phyloP scores from a whole-genome alignment of 352 stramenopile species.

The Phytophthora quininea region DNA sequence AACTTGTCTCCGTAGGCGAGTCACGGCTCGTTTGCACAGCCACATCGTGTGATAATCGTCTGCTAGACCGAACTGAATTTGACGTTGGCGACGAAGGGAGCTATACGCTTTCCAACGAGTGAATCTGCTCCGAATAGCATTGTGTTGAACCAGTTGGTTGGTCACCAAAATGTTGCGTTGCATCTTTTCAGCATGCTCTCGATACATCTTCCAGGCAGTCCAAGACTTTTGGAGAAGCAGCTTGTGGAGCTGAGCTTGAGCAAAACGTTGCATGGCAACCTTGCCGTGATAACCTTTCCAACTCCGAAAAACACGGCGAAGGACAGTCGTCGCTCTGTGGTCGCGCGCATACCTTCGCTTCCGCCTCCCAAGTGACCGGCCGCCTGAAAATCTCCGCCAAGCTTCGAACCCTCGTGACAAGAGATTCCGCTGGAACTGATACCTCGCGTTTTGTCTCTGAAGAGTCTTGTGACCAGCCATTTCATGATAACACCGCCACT shows the following conservation, averaged over 20 bases:
- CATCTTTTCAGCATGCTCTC: slow-evolving; percentile 31
- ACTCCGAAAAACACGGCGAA: slow-evolving; percentile 11
- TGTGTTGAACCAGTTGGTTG: slow-evolving; percentile 29
- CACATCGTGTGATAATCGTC: slow-evolving; percentile 16
- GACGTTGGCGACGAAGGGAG: slow-evolving; percentile 4
- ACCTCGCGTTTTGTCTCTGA: slow-evolving; percentile 8
- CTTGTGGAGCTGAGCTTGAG: slow-evolving; percentile 12
- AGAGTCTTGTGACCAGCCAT: slow-evolving; percentile 12
- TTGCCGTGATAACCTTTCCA: slow-evolving; percentile 30
- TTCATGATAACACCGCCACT: slow-evolving; percentile 15
- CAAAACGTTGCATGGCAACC: slow-evolving; percentile 25
- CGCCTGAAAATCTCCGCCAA: slow-evolving; percentile 12
- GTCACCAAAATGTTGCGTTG: slow-evolving; percentile 34
- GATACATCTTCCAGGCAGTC: slow-evolving; percentile 23
- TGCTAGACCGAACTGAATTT: slow-evolving; percentile 5
- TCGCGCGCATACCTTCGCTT: slow-evolving; percentile 2
- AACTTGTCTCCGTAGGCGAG: slow-evolving; percentile 7
- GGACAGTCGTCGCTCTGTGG: slow-evolving; percentile 4
- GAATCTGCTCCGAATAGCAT: slow-evolving; percentile 32
- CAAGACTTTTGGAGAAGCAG: slow-evolving; percentile 26
- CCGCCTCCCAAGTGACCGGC: neutral
- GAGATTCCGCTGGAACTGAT: slow-evolving; percentile 12
- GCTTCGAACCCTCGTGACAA: slow-evolving; percentile 14
- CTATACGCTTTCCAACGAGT: slow-evolving; percentile 32
- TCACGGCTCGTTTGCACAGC: slow-evolving; percentile 16